Evolutionary conservation across 306 rosid genomes (phyloP).

Genomic region (Cicer yamashitae): DNA sequence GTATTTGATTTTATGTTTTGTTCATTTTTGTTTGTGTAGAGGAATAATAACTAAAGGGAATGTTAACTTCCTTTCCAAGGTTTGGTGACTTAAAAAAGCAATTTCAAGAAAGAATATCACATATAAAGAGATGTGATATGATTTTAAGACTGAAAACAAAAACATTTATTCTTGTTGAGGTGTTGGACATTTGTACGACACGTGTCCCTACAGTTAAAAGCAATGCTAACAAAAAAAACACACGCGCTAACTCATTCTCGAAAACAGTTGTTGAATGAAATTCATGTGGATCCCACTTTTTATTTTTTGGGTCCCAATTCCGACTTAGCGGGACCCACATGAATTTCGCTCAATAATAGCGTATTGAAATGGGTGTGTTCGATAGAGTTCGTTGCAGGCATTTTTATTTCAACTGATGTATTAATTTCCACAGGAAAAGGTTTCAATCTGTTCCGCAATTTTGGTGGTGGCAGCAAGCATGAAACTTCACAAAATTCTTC

Average conservation of each 20-base stretch:
- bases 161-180: background rate
- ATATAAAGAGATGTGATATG: constrained; percentile 21
- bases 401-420: background rate
- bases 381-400: background rate
- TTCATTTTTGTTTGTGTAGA: background rate
- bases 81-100: constrained; percentile 32
- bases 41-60: background rate
- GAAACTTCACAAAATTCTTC: constrained; percentile 38
- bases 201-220: background rate
- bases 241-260: background rate
- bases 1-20: constrained; percentile 33
- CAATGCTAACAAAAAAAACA: background rate
- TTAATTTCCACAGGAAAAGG: constrained; percentile 50
- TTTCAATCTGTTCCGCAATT: constrained; percentile 43
- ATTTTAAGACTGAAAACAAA: background rate
- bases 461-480: constrained; percentile 37
- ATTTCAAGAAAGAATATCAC: constrained; percentile 21
- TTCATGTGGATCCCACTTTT: background rate
- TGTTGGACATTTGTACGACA: constrained; percentile 1
- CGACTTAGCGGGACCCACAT: background rate
- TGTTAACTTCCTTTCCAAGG: constrained; percentile 12
- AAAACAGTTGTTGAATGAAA: background rate
- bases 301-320: background rate
- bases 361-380: background rate
- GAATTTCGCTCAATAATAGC: background rate